Evolutionary conservation across 139 green algal species (phyloP).

Genomic region (Monoraphidium neglectum): DNA sequence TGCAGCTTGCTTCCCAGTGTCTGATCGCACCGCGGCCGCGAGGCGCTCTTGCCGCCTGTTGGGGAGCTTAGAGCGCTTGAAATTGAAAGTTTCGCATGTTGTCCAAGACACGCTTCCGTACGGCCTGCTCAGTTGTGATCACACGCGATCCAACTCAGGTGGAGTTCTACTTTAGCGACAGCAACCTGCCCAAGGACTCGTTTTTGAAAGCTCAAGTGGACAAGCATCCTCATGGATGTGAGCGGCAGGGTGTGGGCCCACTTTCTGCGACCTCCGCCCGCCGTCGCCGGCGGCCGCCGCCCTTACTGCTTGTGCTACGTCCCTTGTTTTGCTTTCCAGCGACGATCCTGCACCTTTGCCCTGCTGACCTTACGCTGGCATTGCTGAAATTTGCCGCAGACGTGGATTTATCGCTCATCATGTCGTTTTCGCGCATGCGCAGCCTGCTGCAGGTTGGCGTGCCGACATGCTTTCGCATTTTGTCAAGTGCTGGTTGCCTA

Average conservation of each 20-base stretch:
- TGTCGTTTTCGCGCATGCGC: constrained; percentile 85
- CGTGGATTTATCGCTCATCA: constrained; percentile 74
- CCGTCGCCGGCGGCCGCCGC: too few relatives aligned
- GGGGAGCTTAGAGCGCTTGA: too few relatives aligned
- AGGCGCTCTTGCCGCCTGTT: too few relatives aligned
- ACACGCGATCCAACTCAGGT: constrained; percentile 54
- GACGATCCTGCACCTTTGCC: not conserved
- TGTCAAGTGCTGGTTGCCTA: too few relatives aligned
- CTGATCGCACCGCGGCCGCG: too few relatives aligned
- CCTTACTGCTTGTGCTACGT: too few relatives aligned
- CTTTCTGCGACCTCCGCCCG: too few relatives aligned
- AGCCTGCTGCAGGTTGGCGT: constrained; percentile 55
- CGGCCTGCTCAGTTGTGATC: not conserved
- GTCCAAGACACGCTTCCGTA: not conserved
- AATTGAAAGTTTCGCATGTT: not conserved
- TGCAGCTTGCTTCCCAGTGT: too few relatives aligned
- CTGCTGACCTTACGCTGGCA: not conserved
- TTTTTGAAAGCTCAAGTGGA: constrained; percentile 77
- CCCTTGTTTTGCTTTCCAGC: too few relatives aligned
- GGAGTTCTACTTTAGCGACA: constrained; percentile 95
- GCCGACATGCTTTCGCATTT: too few relatives aligned
- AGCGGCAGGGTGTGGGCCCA: too few relatives aligned
- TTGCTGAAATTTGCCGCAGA: constrained; percentile 44
- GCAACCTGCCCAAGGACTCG: constrained; percentile 85
- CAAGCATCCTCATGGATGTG: constrained; percentile 67